phyloP scores from a whole-genome alignment of 345 rosid species.

The Gossypium sturtianum region DNA sequence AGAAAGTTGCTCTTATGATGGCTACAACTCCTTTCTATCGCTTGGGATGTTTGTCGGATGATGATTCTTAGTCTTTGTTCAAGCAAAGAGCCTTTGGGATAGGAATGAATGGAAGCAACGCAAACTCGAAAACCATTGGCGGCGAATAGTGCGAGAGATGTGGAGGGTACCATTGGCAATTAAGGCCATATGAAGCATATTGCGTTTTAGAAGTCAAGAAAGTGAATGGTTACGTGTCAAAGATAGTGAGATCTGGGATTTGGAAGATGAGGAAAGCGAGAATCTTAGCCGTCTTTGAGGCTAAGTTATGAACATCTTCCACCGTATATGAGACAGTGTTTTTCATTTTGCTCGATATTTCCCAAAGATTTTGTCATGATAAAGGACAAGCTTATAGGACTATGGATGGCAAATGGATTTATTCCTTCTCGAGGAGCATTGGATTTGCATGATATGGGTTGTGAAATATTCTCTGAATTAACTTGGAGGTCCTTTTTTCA shows the following conservation, averaged over 20 bases:
- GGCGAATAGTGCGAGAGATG: slow-evolving; percentile 17
- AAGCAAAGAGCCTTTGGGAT: slow-evolving; percentile 8
- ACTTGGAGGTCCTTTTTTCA: too few species aligned
- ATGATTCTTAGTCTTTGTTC: background rate
- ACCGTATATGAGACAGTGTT: too few species aligned
- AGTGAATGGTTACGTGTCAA: background rate
- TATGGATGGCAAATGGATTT: too few species aligned
- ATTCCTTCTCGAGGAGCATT: too few species aligned
- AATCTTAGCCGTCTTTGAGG: background rate
- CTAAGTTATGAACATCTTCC: too few species aligned
- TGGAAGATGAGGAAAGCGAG: background rate
- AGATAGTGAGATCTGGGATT: too few species aligned
- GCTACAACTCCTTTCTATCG: background rate
- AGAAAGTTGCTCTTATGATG: background rate
- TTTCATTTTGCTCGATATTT: too few species aligned
- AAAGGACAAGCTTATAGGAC: too few species aligned
- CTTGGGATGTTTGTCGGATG: slow-evolving; percentile 1
- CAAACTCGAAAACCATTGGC: background rate
- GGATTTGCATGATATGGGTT: too few species aligned
- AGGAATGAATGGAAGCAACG: background rate
- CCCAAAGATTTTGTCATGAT: too few species aligned
- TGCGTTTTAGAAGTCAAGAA: background rate
- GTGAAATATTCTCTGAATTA: too few species aligned
- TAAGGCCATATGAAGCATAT: background rate
- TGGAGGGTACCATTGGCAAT: background rate